phyloP scores from a whole-genome alignment of 108 stramenopile genomes.

The Nannochloropsis salina region DNA sequence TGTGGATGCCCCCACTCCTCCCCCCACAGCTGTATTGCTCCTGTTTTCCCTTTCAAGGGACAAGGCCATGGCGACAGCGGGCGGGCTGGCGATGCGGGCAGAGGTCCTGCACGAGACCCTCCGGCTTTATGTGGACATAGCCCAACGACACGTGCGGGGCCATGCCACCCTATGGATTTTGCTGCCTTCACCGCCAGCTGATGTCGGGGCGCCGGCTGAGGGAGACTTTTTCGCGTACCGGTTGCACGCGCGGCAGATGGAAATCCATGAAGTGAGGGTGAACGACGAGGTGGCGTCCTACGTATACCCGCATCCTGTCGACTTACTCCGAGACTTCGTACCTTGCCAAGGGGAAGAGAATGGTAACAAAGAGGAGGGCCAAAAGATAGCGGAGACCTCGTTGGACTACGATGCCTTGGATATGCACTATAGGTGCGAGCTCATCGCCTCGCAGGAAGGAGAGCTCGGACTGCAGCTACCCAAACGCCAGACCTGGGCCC shows the following conservation, averaged over 20 bases:
- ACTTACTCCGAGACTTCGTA: not conserved
- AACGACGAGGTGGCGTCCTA: not conserved
- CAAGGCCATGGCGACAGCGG: not conserved
- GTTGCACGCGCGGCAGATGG: not conserved
- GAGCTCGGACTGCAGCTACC: not conserved
- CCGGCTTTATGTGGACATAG: not conserved
- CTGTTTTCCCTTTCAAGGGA: not conserved
- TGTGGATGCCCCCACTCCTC: not conserved
- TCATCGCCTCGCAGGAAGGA: constrained; percentile 14
- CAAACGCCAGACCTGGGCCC: not conserved
- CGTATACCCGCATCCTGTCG: constrained; percentile 19
- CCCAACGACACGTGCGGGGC: not conserved
- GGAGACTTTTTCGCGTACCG: not conserved
- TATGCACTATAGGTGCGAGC: not conserved
- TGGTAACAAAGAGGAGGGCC: not conserved
- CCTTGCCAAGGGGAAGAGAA: not conserved
- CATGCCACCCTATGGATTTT: not conserved
- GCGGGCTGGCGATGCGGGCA: not conserved
- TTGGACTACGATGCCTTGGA: constrained; percentile 3
- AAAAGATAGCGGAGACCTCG: not conserved
- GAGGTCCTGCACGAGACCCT: constrained; percentile 9
- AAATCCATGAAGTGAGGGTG: constrained; percentile 17
- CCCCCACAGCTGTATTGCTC: not conserved
- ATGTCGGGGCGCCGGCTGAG: not conserved
- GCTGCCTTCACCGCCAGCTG: not conserved